A percentile compares a stretch with the other conserved stretches of the same genome.
Conservation (phyloP, 164 flowering plant species). For the Vitis riparia region DNA sequence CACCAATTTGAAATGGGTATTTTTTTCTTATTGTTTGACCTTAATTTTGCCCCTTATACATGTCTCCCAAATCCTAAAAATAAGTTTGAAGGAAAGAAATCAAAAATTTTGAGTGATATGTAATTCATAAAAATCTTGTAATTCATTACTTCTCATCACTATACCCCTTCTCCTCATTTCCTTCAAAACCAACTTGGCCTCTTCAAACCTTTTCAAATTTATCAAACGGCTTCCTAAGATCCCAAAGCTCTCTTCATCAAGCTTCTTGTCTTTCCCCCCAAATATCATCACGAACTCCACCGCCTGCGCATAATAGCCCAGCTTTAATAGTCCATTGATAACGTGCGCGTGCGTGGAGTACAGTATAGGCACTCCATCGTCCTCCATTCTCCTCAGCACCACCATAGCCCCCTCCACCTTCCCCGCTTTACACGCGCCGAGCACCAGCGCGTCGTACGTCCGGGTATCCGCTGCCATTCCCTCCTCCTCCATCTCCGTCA, state of each 20-base stretch:
- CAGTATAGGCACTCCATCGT: slow-evolving; percentile 40
- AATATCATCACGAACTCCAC: slow-evolving; percentile 51
- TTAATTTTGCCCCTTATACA: not conserved
- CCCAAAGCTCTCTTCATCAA: slow-evolving; percentile 54
- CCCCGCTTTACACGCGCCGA: slow-evolving; percentile 62
- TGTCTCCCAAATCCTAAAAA: not conserved
- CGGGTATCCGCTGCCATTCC: slow-evolving; percentile 43
- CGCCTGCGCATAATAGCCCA: slow-evolving; percentile 44
- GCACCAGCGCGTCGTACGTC: slow-evolving; percentile 65
- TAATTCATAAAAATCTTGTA: slow-evolving; percentile 16
- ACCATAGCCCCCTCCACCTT: slow-evolving; percentile 50
- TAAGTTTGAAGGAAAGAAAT: not conserved
- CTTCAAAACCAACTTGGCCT: slow-evolving; percentile 44
- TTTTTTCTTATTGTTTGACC: too few species aligned
- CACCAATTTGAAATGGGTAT: too few species aligned
- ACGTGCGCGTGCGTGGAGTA: slow-evolving; percentile 46
- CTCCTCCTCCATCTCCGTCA: slow-evolving; percentile 40
- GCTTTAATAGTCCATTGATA: slow-evolving; percentile 37
- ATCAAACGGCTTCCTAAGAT: slow-evolving; percentile 39
- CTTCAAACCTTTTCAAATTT: slow-evolving; percentile 27
- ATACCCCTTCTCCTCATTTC: slow-evolving; percentile 53
- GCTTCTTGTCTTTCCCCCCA: slow-evolving; percentile 34
- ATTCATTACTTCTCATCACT: slow-evolving; percentile 24
- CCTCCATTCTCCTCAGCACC: slow-evolving; percentile 58
- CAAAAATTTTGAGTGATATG: not conserved